A percentile compares a stretch with the other conserved stretches of the same genome.
Conservation (phyloP, 2,329 filamentous ascomycete species). For the Fusarium torulosum region DNA sequence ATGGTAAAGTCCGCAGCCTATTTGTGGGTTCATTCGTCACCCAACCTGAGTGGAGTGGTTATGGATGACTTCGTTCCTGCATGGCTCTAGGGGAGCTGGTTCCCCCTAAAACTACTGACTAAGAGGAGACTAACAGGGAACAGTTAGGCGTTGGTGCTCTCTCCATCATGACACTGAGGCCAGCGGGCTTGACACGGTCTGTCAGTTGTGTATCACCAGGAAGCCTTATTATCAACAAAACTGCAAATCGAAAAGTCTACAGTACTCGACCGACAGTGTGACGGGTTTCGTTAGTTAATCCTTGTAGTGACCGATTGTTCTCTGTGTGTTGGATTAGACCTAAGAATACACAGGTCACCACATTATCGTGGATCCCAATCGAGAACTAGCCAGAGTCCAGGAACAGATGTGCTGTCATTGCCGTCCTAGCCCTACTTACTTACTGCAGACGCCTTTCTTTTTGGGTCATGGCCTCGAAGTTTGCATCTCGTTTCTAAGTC, state of each 20-base stretch:
- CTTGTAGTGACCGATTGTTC: slow-evolving; percentile 14
- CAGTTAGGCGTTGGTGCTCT: slow-evolving; percentile 24
- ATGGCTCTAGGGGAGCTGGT: slow-evolving; percentile 42
- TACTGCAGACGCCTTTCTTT: slow-evolving; percentile 8
- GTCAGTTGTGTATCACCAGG: slow-evolving; percentile 25
- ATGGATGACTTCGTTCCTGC: slow-evolving; percentile 46
- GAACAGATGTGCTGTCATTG: slow-evolving; percentile 10
- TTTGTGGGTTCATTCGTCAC: slow-evolving; percentile 37
- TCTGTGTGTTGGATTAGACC: slow-evolving; percentile 6
- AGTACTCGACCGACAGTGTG: slow-evolving; percentile 18
- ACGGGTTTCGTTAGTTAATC: slow-evolving; percentile 38
- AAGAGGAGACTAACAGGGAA: slow-evolving; percentile 36
- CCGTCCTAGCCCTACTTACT: too few relatives aligned
- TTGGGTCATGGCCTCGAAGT: slow-evolving; percentile 12
- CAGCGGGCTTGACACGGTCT: slow-evolving; percentile 32
- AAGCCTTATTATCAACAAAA: slow-evolving; percentile 8
- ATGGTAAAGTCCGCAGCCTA: slow-evolving; percentile 23
- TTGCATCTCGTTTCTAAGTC: slow-evolving; percentile 18
- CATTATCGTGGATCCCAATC: not conserved
- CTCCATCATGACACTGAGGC: slow-evolving; percentile 22
- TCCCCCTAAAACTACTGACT: slow-evolving; percentile 30
- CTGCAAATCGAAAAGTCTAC: slow-evolving; percentile 11
- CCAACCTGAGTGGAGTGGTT: slow-evolving; percentile 38
- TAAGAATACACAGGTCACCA: not conserved
- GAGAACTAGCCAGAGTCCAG: not conserved